Base-by-base conservation (phyloP, 1,284 basidiomycete species). In the Cutaneotrichosporon sp. region DNA sequence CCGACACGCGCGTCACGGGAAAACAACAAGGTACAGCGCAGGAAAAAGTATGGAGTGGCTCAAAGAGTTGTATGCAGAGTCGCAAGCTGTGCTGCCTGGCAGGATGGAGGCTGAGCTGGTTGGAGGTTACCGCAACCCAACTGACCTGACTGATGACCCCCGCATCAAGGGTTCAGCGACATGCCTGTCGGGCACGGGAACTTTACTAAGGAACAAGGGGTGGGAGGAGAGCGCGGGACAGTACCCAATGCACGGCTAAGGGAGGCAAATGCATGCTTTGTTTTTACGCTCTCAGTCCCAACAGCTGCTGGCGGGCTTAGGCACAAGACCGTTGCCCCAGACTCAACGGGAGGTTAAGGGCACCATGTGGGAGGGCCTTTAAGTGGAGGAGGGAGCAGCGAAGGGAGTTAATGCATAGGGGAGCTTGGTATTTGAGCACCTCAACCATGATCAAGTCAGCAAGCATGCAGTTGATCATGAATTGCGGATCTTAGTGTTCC, bases 141-240 rank as follows among this genome's bases (percentile, higher is more conserved):
- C 29, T 31, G 29, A 14, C 35, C 35, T 12, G 19, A 11, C 12
- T 20, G n/a, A 20, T 20, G 22, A 7, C 24, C 29, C 42, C 29
- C 29, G 19, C 29, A 24, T 31, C 42, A 27, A 44, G 42, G 42
- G 42, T 44, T 29, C 42, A 44, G n/a, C 42, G 42, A 44, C 42
- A 44, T 44, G 42, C 29, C 42, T 32, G 29, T 44, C 42, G 52
- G 32, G 52, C 29, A 49, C 52, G 52, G 52, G 43, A 46, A 41
- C 52, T 37, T 50, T 11, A 12, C 29, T 45, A 54, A n/a, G 52
- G 52, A 42, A 54, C 52, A 43, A 49, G 43, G 46, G 51, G 46
- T 46, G 46, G 41, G 46, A 49, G 5, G 45, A 26, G 32, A 22
- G n/a, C 14, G 43, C 52, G 52, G 52, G 52, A 54, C 38, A n/a